Conservation (phyloP, 2,329 filamentous ascomycete species). For the Fusarium oxysporum region DNA sequence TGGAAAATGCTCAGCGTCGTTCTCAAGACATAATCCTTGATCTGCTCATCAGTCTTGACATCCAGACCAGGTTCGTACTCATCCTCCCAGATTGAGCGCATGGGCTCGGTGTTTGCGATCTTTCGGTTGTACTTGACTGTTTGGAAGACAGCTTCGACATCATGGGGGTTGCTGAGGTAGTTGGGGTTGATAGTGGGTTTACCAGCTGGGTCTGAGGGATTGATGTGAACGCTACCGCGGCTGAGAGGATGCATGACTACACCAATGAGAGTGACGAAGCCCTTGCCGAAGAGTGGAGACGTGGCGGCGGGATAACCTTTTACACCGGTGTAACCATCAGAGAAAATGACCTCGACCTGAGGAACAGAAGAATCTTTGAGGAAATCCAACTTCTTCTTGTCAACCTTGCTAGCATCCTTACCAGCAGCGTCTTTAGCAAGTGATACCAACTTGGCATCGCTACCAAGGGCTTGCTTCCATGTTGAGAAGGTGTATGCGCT, state of each 20-base stretch:
- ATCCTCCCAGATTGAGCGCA: constrained; percentile 46
- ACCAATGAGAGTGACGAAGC: constrained; percentile 61
- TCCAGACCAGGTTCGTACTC: constrained; percentile 50
- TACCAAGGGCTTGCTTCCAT: constrained; percentile 37
- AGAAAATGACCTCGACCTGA: constrained; percentile 47
- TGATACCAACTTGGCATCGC: constrained; percentile 12
- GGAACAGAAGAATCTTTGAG: constrained; percentile 47
- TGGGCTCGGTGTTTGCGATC: constrained; percentile 48
- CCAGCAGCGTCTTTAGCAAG: constrained; percentile 42
- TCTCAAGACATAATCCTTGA: constrained; percentile 26
- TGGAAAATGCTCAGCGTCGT: constrained; percentile 49
- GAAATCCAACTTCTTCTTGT: constrained; percentile 55
- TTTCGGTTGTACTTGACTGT: constrained; percentile 49
- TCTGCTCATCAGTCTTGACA: constrained; percentile 33
- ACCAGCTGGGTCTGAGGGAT: constrained; percentile 24
- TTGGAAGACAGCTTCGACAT: constrained; percentile 49
- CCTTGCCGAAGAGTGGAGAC: constrained; percentile 32
- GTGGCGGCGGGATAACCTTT: constrained; percentile 46
- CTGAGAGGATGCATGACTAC: constrained; percentile 71
- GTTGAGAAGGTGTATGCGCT: constrained; percentile 36
- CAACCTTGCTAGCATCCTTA: constrained; percentile 47
- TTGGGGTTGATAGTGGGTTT: constrained; percentile 42
- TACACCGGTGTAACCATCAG: constrained; percentile 47
- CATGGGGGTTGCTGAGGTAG: constrained; percentile 45
- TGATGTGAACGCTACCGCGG: constrained; percentile 40